Evolutionary conservation across 2,329 filamentous ascomycete species (phyloP).

Genomic region (Clonostachys rosea): DNA sequence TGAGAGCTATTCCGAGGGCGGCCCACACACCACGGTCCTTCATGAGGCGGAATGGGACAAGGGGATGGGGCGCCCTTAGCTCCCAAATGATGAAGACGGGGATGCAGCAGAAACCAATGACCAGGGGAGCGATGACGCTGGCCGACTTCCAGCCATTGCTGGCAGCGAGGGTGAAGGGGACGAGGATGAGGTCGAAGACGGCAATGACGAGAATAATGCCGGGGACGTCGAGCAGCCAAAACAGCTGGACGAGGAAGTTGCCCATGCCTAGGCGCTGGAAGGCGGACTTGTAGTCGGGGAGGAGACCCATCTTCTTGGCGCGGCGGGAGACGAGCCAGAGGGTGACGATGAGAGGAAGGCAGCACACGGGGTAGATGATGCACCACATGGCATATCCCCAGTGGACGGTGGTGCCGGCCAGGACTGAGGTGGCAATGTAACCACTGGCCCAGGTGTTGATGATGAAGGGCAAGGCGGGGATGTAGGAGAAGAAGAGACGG

Average conservation of each 20-base stretch:
- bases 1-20: conserved; percentile 51
- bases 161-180: conserved; percentile 39
- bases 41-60: conserved; percentile 56
- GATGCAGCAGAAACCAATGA: conserved; percentile 38
- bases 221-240: conserved; percentile 39
- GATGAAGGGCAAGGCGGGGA: conserved; percentile 55
- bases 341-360: conserved; percentile 49
- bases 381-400: conserved; percentile 64
- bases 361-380: conserved; percentile 56
- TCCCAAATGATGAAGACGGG: conserved; percentile 48
- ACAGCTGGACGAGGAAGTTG: conserved; percentile 29
- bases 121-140: conserved; percentile 36
- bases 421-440: conserved; percentile 44
- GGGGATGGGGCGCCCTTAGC: conserved; percentile 40
- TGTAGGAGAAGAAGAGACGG: conserved; percentile 60
- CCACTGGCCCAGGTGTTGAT: conserved; percentile 64
- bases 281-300: conserved; percentile 27
- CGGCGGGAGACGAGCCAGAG: conserved; percentile 45
- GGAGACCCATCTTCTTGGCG: conserved; percentile 43
- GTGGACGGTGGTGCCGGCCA: conserved; percentile 45
- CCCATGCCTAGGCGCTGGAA: conserved; percentile 22
- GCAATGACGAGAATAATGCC: conserved; percentile 40
- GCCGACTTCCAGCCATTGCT: conserved; percentile 27
- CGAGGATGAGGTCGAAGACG: conserved; percentile 38
- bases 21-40: conserved; percentile 63